A percentile compares a stretch with the other conserved stretches of the same genome.
These are phyloP conservation scores for Solanum chacoense DNA, from an alignment of 305 asterid genomes.

Conservation along the genomic window DNA sequence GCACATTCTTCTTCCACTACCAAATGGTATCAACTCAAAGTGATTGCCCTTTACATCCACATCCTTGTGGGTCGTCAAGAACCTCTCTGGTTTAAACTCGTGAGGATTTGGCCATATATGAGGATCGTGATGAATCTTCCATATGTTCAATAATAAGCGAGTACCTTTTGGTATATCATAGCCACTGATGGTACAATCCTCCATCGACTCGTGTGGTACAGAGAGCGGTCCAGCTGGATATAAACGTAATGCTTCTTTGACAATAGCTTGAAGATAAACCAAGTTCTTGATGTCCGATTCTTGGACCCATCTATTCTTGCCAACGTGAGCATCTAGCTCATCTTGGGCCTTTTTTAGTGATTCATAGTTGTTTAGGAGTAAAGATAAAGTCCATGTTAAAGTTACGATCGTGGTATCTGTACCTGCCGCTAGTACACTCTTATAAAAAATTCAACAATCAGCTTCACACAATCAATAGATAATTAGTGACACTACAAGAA, in stretches of 20 bases:
- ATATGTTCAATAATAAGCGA: slow-evolving; percentile 21
- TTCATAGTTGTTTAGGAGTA: slow-evolving; percentile 22
- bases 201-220: slow-evolving; percentile 3
- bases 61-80: slow-evolving; percentile 24
- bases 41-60: slow-evolving; percentile 23
- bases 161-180: slow-evolving; percentile 26
- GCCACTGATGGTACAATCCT: slow-evolving; percentile 13
- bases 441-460: not conserved
- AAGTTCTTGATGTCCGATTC: slow-evolving; percentile 26
- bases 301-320: slow-evolving; percentile 16
- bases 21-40: slow-evolving; percentile 40
- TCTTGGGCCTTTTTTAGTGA: slow-evolving; percentile 17
- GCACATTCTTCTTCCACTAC: slow-evolving; percentile 44
- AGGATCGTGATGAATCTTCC: slow-evolving; percentile 36
- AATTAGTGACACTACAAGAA: too few relatives aligned
- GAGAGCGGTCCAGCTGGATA: slow-evolving; percentile 21
- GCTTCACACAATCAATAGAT: not conserved
- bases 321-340: slow-evolving; percentile 21
- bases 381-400: slow-evolving; percentile 29
- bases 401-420: slow-evolving; percentile 15
- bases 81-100: slow-evolving; percentile 42
- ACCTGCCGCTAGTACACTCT: slow-evolving; percentile 22
- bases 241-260: slow-evolving; percentile 30
- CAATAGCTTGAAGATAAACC: slow-evolving; percentile 29
- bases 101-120: slow-evolving; percentile 27